phyloP scores from a whole-genome alignment of 257 asterid genomes.

The Solanum bulbocastanum region DNA sequence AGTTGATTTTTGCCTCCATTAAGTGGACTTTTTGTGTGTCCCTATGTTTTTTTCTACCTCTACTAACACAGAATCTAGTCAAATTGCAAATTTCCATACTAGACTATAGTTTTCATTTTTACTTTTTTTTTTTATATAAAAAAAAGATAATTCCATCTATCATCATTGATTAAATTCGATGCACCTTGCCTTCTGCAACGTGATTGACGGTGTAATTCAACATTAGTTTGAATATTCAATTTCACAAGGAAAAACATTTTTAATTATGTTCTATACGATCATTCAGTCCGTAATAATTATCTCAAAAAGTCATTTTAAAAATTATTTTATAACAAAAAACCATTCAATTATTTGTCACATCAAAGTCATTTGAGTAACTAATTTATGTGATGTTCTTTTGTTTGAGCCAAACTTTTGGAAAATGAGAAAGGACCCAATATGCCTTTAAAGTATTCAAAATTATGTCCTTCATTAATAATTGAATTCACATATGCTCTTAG shows the following conservation, averaged over 20 bases:
- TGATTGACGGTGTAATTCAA: neutral
- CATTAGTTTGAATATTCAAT: neutral
- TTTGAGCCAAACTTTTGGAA: neutral
- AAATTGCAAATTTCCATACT: neutral
- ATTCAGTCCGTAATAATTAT: neutral
- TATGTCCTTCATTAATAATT: neutral
- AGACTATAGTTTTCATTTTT: neutral
- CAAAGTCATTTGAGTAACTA: neutral
- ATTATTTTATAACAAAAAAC: neutral
- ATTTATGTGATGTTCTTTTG: neutral
- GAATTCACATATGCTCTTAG: neutral
- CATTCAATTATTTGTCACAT: neutral
- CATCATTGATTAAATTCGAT: neutral
- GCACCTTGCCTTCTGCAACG: neutral
- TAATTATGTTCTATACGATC: neutral
- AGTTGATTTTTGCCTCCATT: neutral
- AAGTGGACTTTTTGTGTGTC: neutral
- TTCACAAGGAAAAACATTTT: neutral
- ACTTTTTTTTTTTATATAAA: no score
- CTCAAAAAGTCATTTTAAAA: neutral
- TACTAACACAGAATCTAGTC: neutral
- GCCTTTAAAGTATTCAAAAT: neutral
- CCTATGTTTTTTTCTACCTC: neutral
- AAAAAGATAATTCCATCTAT: neutral
- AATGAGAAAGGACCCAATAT: neutral